phyloP scores from a whole-genome alignment of 805 yeast species.

The Saccharomyces eubayanus region DNA sequence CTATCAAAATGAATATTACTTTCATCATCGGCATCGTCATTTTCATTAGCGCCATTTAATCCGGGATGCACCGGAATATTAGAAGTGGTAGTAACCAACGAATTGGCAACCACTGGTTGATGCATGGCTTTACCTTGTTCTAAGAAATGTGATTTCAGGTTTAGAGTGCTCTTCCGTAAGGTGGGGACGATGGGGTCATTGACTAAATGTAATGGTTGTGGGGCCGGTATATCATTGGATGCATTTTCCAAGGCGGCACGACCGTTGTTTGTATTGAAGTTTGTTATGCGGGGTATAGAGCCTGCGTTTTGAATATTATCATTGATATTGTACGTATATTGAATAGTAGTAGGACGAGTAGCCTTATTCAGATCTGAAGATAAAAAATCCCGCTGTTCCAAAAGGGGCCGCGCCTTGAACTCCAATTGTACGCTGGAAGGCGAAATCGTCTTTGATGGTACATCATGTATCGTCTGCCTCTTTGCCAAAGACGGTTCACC shows the following conservation, averaged over 20 bases:
- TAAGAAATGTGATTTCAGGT: neutral
- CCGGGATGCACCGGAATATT: neutral
- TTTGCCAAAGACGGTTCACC: neutral
- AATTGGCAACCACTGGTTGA: neutral
- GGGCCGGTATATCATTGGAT: neutral
- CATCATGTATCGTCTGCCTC: neutral
- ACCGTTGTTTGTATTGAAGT: neutral
- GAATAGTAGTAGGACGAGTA: neutral
- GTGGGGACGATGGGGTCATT: neutral
- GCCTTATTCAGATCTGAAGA: neutral
- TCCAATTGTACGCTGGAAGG: neutral
- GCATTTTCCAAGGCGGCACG: neutral
- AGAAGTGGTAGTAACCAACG: neutral
- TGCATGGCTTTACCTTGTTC: neutral
- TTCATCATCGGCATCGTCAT: neutral
- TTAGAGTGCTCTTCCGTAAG: neutral
- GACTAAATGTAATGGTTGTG: neutral
- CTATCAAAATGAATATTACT: conserved; percentile 34
- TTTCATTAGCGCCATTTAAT: neutral
- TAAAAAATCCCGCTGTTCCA: neutral
- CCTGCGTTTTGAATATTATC: neutral
- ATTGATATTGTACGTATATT: neutral
- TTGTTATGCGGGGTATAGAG: neutral
- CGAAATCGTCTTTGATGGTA: neutral
- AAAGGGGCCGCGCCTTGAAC: too few relatives aligned